phyloP scores from a whole-genome alignment of 805 yeast species.

The Kodamaea kakaduensis region DNA sequence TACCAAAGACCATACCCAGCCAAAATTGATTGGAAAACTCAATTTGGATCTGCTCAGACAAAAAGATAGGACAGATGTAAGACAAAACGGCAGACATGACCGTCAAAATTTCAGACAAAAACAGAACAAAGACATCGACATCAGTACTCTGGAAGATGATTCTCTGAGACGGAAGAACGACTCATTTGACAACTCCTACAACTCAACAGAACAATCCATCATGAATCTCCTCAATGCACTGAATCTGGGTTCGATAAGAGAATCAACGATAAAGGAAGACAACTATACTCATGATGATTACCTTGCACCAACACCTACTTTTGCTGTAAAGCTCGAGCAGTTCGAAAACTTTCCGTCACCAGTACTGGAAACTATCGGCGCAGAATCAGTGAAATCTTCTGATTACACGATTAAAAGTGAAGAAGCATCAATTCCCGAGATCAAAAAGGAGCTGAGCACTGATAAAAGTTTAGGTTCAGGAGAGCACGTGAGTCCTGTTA shows the following conservation, averaged over 20 bases:
- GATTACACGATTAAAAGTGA: too few species aligned
- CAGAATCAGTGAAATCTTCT: slow-evolving; percentile 4
- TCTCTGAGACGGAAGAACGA: slow-evolving; percentile 21
- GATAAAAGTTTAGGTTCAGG: too few species aligned
- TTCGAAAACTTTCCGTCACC: neutral
- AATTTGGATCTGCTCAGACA: too few species aligned
- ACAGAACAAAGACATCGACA: neutral
- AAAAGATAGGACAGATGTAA: too few species aligned
- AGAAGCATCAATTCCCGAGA: too few species aligned
- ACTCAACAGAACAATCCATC: slow-evolving; percentile 38
- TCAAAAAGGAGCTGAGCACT: too few species aligned
- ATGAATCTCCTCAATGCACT: slow-evolving; percentile 28
- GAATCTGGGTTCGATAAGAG: neutral
- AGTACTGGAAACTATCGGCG: neutral
- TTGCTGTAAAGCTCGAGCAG: slow-evolving; percentile 1
- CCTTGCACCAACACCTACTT: neutral
- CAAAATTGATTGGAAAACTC: too few species aligned
- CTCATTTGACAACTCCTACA: slow-evolving; percentile 33
- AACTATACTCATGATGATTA: neutral
- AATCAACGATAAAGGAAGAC: neutral
- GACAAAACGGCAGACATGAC: too few species aligned
- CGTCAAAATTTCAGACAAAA: neutral
- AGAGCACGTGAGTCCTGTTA: too few species aligned
- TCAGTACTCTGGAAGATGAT: too few species aligned
- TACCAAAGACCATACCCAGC: too few species aligned